These are phyloP conservation scores for Batrachochytrium dendrobatidis DNA, from an alignment of 371 early-diverging fungal species.

Conservation along the genomic window DNA sequence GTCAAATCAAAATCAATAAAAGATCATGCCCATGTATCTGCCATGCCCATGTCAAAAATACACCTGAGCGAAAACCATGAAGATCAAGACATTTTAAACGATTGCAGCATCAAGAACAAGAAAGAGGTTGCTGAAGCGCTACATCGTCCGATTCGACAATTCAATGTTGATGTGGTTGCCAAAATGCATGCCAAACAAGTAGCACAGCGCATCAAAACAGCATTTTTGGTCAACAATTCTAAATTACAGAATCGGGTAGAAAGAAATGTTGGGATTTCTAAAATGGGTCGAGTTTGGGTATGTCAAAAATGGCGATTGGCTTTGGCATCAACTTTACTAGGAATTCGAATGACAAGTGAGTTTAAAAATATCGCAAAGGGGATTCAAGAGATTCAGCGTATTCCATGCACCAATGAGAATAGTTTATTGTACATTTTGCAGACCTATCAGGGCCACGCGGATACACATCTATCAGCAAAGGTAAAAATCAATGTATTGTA, in stretches of 20 bases:
- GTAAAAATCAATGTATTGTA: no score
- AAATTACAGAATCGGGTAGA: background rate
- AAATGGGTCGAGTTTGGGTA: background rate
- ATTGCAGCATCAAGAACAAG: conserved; percentile 2
- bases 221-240: background rate
- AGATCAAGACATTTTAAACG: no score
- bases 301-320: background rate
- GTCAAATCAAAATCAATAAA: no score
- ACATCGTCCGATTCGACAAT: background rate
- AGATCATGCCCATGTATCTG: no score
- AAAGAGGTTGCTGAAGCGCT: background rate
- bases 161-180: background rate
- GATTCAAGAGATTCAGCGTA: background rate
- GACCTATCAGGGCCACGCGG: background rate
- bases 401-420: background rate
- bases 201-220: background rate
- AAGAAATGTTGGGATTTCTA: background rate
- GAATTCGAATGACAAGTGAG: background rate
- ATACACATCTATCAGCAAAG: background rate
- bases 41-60: no score
- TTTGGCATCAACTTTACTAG: background rate
- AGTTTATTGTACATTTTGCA: background rate
- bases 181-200: background rate
- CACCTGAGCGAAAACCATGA: no score
- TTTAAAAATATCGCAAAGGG: background rate